These are phyloP conservation scores for Monosporascus sp. DNA, from an alignment of 2,329 filamentous ascomycete genomes.

Conservation along the genomic window DNA sequence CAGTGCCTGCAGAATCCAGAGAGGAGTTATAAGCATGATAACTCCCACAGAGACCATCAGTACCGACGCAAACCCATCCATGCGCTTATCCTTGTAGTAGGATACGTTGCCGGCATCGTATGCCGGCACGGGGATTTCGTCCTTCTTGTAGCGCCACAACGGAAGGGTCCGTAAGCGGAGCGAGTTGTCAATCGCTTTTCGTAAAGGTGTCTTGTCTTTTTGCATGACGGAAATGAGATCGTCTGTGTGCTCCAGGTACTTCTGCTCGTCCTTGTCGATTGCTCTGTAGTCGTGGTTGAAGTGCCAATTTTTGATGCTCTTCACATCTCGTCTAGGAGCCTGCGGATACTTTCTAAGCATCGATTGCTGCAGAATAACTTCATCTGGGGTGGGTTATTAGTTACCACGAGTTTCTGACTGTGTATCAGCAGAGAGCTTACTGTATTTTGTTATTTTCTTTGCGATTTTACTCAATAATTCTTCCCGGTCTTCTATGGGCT, in stretches of 20 bases:
- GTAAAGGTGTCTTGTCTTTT: constrained; percentile 7
- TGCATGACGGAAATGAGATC: constrained; percentile 18
- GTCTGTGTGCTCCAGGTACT: constrained; percentile 9
- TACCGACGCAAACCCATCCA: neutral
- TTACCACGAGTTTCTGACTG: too few relatives aligned
- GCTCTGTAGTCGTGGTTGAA: constrained; percentile 7
- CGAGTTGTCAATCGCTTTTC: constrained; percentile 11
- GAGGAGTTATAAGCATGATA: too few relatives aligned
- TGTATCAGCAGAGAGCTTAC: constrained; percentile 11
- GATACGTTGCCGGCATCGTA: too few relatives aligned
- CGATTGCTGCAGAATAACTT: constrained; percentile 18
- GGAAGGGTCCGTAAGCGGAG: constrained; percentile 7
- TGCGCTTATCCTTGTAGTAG: neutral
- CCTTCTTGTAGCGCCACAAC: constrained; percentile 8
- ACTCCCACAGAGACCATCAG: too few relatives aligned
- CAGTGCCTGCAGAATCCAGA: too few relatives aligned
- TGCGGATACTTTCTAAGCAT: constrained; percentile 7
- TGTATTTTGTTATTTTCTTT: constrained; percentile 16
- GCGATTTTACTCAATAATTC: constrained; percentile 10
- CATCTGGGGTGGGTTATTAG: too few relatives aligned
- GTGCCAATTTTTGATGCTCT: constrained; percentile 21
- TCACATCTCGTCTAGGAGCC: constrained; percentile 15
- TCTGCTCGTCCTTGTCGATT: constrained; percentile 9
- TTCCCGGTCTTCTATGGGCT: constrained; percentile 10
- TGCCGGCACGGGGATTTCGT: too few relatives aligned